A percentile compares a stretch with the other conserved stretches of the same genome.
Evolutionary conservation across 345 rosid genomes (phyloP).

Genomic region (Mallotus nudiflorus): DNA sequence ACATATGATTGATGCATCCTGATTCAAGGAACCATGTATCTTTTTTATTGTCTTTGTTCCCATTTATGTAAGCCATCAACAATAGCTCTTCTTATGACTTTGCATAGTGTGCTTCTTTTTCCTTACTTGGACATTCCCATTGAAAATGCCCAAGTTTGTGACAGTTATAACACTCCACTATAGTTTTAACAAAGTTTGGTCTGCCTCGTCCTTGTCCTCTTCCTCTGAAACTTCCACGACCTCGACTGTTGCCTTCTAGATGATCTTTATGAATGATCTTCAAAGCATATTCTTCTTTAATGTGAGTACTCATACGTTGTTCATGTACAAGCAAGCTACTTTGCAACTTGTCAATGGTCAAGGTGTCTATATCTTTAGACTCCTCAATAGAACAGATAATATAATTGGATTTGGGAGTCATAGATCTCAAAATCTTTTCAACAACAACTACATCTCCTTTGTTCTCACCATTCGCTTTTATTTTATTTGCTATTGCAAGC

Average conservation of each 20-base stretch:
- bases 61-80: neutral
- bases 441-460: no score
- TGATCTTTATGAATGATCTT: neutral
- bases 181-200: neutral
- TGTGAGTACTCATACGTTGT: no score
- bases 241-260: neutral
- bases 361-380: neutral
- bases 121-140: neutral
- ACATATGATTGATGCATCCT: neutral
- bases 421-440: neutral
- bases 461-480: no score
- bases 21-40: neutral
- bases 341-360: neutral
- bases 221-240: neutral
- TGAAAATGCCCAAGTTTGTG: neutral
- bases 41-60: neutral
- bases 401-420: neutral
- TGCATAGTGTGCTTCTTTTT: neutral
- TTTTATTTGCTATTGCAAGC: no score
- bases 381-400: neutral
- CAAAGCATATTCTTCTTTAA: neutral
- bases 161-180: neutral
- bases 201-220: neutral
- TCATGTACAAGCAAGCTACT: neutral
- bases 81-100: neutral